These are phyloP conservation scores for Lactarius akahatsu DNA, from an alignment of 768 basidiomycete genomes.

Conservation along the genomic window DNA sequence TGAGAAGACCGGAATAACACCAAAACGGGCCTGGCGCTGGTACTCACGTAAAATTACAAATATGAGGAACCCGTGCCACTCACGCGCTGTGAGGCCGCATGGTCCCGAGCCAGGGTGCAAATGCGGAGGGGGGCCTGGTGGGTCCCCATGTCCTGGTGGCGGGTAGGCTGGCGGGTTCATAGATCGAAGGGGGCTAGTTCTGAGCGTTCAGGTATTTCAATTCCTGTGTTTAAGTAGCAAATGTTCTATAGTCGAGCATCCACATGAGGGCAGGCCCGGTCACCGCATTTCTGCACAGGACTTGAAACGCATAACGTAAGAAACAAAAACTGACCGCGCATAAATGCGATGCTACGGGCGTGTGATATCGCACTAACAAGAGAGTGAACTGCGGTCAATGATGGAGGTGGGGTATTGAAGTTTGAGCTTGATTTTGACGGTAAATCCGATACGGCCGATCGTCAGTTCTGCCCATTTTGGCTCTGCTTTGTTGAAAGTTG, in stretches of 20 bases:
- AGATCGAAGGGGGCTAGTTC: not conserved
- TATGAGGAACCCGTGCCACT: conserved; percentile 9
- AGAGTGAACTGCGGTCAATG: not conserved
- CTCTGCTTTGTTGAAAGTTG: not conserved
- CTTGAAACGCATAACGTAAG: not conserved
- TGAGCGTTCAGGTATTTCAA: not conserved
- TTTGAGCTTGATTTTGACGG: not conserved
- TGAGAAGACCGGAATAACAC: not conserved
- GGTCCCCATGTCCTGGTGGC: not conserved
- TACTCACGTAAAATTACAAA: conserved; percentile 7
- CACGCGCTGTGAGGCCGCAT: conserved; percentile 1
- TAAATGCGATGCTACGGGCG: not conserved
- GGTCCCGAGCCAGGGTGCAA: not conserved
- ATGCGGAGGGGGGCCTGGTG: not conserved
- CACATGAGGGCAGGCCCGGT: not conserved
- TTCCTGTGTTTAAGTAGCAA: not conserved
- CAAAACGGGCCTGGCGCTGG: not conserved
- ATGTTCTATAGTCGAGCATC: not conserved
- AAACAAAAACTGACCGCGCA: not conserved
- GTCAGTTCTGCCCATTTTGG: not conserved
- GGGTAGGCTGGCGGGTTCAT: not conserved
- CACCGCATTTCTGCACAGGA: not conserved
- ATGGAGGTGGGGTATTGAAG: not conserved
- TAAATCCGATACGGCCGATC: not conserved
- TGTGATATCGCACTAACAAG: not conserved